These are phyloP conservation scores for Backusella tuberculispora DNA, from an alignment of 192 early-diverging fungal genomes.

Conservation along the genomic window DNA sequence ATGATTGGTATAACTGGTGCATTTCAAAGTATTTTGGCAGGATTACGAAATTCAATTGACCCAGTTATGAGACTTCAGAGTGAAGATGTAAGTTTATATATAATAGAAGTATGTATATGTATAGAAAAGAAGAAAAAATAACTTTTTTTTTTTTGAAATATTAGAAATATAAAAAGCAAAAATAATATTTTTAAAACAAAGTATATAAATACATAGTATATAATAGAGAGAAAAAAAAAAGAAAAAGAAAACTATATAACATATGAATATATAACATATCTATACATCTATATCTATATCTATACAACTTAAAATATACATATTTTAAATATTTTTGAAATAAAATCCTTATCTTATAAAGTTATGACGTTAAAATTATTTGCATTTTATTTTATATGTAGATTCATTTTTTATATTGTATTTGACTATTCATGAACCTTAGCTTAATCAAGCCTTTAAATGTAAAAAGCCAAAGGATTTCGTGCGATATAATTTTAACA, in stretches of 20 bases:
- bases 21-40: conserved; percentile 87
- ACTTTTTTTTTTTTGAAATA: background rate
- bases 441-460: no score
- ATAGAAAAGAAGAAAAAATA: background rate
- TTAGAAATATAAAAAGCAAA: conserved; percentile 6
- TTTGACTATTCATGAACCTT: no score
- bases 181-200: background rate
- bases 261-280: background rate
- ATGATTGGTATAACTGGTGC: conserved; percentile 97
- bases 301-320: no score
- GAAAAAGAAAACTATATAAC: background rate
- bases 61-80: conserved; percentile 73
- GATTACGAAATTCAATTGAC: conserved; percentile 91
- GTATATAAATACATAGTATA: no score
- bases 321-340: no score
- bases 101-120: background rate
- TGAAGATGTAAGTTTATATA: conserved; percentile 67
- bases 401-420: no score
- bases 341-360: no score
- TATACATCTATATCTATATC: no score
- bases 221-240: background rate
- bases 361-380: no score
- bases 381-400: no score
- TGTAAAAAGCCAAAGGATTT: no score
- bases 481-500: no score